These are phyloP conservation scores for Aspergillus floridensis DNA, from an alignment of 2,329 filamentous ascomycete species.

Conservation along the genomic window DNA sequence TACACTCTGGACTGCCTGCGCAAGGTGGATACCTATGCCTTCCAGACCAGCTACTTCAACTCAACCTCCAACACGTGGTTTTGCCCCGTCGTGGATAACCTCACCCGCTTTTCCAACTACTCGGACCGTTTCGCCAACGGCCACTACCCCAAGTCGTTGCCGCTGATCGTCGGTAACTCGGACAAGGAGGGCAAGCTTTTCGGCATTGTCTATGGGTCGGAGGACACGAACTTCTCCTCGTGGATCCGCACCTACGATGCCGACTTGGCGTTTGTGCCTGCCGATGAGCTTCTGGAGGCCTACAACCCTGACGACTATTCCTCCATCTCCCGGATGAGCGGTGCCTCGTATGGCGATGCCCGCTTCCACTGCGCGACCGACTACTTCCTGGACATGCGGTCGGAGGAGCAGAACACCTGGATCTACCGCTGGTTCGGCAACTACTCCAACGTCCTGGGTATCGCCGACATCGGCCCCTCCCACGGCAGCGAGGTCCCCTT, in stretches of 20 bases:
- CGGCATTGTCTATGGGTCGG: constrained; percentile 16
- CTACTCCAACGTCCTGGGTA: constrained; percentile 20
- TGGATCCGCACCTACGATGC: constrained; percentile 24
- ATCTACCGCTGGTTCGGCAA: constrained; percentile 25
- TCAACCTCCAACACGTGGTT: constrained; percentile 25
- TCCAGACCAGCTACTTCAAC: constrained; percentile 23
- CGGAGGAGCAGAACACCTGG: constrained; percentile 20
- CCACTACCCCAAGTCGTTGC: constrained; percentile 18
- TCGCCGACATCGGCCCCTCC: constrained; percentile 16
- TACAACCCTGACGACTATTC: constrained; percentile 18
- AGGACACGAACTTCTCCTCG: constrained; percentile 20
- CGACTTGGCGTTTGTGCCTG: constrained; percentile 18
- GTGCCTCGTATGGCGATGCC: constrained; percentile 23
- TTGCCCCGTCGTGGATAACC: constrained; percentile 17
- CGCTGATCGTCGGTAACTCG: constrained; percentile 23
- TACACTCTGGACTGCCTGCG: constrained; percentile 23
- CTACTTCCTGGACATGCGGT: constrained; percentile 19
- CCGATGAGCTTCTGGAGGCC: constrained; percentile 14
- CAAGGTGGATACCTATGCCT: constrained; percentile 17
- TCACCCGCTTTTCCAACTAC: constrained; percentile 23
- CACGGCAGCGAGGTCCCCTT: constrained; percentile 25
- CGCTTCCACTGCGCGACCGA: constrained; percentile 24
- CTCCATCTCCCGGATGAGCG: constrained; percentile 21
- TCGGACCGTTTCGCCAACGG: constrained; percentile 18
- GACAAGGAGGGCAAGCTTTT: constrained; percentile 23